phyloP scores from a whole-genome alignment of 805 yeast genomes.

The Saturnispora kantuleensis region DNA sequence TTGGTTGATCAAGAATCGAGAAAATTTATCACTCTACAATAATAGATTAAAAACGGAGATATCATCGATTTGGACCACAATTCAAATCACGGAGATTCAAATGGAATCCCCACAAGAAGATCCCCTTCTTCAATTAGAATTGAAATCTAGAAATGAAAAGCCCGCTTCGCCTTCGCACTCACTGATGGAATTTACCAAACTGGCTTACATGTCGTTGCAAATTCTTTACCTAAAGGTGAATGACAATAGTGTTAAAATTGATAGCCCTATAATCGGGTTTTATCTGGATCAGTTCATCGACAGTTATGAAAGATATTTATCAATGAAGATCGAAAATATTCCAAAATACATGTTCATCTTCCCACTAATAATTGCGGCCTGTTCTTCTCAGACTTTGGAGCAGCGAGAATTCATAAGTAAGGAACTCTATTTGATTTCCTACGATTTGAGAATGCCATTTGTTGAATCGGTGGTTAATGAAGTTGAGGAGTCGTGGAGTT shows the following conservation, averaged over 20 bases:
- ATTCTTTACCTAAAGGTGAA: constrained; percentile 20
- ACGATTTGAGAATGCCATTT: constrained; percentile 10
- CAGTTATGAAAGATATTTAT: constrained; percentile 9
- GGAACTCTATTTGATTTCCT: constrained; percentile 17
- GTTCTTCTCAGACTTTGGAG: constrained; percentile 17
- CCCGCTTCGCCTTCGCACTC: too few relatives aligned
- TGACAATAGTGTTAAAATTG: constrained; percentile 13
- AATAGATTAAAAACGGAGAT: constrained; percentile 17
- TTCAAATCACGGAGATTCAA: constrained; percentile 25
- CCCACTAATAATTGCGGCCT: constrained; percentile 24
- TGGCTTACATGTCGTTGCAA: constrained; percentile 20
- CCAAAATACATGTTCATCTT: constrained; percentile 11
- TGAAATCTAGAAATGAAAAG: neutral
- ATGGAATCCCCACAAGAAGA: constrained; percentile 8
- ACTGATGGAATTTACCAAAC: constrained; percentile 15
- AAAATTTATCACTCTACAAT: constrained; percentile 6
- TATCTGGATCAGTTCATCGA: constrained; percentile 20
- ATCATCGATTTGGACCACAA: constrained; percentile 23
- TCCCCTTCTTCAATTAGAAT: neutral
- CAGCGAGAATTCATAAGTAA: constrained; percentile 22
- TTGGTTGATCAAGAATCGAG: constrained; percentile 24
- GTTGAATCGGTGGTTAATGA: constrained; percentile 14
- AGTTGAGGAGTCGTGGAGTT: constrained; percentile 24
- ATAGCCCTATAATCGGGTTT: constrained; percentile 20
- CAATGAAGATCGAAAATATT: neutral